A percentile compares a stretch with the other conserved stretches of the same genome.
phyloP scores from a whole-genome alignment of 2,329 filamentous ascomycete genomes.

The Chaetomiaceae sp. region DNA sequence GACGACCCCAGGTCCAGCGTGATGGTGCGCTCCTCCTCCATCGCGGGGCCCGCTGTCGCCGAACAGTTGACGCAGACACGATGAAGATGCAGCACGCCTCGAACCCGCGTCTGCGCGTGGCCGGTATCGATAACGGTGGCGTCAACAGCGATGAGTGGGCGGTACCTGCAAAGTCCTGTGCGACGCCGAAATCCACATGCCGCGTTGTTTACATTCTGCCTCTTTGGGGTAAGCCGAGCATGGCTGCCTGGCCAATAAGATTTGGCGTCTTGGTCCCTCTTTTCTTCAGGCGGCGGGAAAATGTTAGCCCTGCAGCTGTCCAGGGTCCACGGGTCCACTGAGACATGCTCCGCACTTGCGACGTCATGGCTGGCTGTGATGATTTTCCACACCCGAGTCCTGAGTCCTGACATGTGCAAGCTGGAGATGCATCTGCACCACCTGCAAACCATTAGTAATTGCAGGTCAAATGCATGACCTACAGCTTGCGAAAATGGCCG shows the following conservation, averaged over 20 bases:
- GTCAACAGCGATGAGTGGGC: neutral
- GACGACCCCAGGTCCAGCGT: conserved; percentile 46
- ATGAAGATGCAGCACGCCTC: neutral
- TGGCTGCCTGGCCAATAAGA: conserved; percentile 17
- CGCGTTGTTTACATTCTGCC: conserved; percentile 25
- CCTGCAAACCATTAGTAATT: neutral
- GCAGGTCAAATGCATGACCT: neutral
- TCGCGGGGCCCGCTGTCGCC: conserved; percentile 9
- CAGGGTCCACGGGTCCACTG: too few species aligned
- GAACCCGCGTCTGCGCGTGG: conserved; percentile 6
- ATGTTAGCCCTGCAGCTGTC: conserved; percentile 10
- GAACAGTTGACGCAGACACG: conserved; percentile 3
- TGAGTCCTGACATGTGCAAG: neutral
- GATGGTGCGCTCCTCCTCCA: conserved; percentile 22
- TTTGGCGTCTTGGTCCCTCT: too few species aligned
- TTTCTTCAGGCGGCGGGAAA: conserved; percentile 16
- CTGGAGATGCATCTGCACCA: neutral
- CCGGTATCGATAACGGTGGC: conserved; percentile 16
- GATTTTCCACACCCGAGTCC: too few species aligned
- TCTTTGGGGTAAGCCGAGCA: conserved; percentile 11
- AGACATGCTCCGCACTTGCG: neutral
- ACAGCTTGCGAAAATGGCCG: too few species aligned
- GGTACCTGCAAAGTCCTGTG: conserved; percentile 5
- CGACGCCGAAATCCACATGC: conserved; percentile 8
- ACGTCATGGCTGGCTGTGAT: too few species aligned